Evolutionary conservation across 352 stramenopile species (phyloP).

Genomic region (Phytophthora chlamydospora): DNA sequence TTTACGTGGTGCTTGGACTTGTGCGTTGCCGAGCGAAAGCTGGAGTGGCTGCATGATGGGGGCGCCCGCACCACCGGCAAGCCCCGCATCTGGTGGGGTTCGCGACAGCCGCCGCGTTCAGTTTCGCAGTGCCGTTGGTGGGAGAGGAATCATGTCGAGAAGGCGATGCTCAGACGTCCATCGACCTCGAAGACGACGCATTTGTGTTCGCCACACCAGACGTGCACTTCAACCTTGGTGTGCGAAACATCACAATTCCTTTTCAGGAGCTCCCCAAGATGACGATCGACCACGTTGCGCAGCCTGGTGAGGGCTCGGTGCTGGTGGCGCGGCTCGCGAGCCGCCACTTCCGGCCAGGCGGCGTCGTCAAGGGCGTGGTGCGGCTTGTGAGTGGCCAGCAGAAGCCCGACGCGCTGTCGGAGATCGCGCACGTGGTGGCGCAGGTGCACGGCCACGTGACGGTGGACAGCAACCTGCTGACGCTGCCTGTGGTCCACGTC

Average conservation of each 20-base stretch:
- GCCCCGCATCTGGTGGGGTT: constrained; percentile 2
- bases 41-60: constrained; percentile 6
- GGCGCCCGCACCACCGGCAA: not conserved
- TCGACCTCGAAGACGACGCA: constrained; percentile 13
- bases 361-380: constrained; percentile 62
- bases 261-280: not conserved
- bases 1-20: not conserved
- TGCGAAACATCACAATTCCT: constrained; percentile 11
- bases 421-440: constrained; percentile 60
- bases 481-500: constrained; percentile 91
- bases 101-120: constrained; percentile 11
- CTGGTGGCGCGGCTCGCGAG: constrained; percentile 49
- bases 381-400: constrained; percentile 43
- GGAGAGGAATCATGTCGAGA: constrained; percentile 13
- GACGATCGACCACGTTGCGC: constrained; percentile 31
- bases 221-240: constrained; percentile 22
- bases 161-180: constrained; percentile 15
- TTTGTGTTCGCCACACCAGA: too few relatives aligned
- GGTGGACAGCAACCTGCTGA: constrained; percentile 93
- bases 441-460: constrained; percentile 81
- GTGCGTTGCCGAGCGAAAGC: constrained; percentile 12
- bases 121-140: constrained; percentile 31
- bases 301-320: constrained; percentile 25
- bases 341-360: constrained; percentile 56
- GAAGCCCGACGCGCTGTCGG: constrained; percentile 32